These are phyloP conservation scores for Croton setiger DNA, from an alignment of 441 rosid species.

Conservation along the genomic window DNA sequence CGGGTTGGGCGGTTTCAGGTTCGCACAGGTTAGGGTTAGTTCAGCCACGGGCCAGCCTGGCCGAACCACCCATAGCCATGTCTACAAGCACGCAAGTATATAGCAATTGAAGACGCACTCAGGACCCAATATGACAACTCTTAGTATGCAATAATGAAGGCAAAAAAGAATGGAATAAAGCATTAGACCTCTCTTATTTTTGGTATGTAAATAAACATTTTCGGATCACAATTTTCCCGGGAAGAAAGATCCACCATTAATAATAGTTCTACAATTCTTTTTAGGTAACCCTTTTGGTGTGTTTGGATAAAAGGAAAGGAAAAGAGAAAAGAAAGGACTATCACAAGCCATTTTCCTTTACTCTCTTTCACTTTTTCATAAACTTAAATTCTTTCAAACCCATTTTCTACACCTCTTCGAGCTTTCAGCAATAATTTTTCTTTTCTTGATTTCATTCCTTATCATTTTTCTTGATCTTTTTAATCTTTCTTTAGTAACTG, in stretches of 20 bases:
- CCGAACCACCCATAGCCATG: too few species aligned
- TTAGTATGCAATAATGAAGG: too few species aligned
- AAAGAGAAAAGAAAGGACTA: neutral
- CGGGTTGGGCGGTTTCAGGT: too few species aligned
- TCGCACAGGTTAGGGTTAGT: too few species aligned
- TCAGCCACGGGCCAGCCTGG: too few species aligned
- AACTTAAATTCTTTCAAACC: neutral
- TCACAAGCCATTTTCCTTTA: neutral
- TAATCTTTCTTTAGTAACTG: neutral
- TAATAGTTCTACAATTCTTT: neutral
- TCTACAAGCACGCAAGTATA: too few species aligned
- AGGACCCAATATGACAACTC: too few species aligned
- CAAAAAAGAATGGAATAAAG: too few species aligned
- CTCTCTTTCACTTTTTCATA: neutral
- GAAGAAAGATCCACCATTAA: slow-evolving; percentile 5
- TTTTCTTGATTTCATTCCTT: too few species aligned
- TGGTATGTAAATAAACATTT: neutral
- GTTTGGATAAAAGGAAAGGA: neutral
- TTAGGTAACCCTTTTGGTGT: neutral
- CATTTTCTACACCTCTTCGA: neutral
- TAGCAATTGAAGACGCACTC: too few species aligned
- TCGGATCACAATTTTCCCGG: neutral
- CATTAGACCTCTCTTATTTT: too few species aligned
- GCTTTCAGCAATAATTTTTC: neutral
- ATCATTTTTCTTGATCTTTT: neutral